Conservation (phyloP, 2,329 filamentous ascomycete species). For the Cadophora gregata region DNA sequence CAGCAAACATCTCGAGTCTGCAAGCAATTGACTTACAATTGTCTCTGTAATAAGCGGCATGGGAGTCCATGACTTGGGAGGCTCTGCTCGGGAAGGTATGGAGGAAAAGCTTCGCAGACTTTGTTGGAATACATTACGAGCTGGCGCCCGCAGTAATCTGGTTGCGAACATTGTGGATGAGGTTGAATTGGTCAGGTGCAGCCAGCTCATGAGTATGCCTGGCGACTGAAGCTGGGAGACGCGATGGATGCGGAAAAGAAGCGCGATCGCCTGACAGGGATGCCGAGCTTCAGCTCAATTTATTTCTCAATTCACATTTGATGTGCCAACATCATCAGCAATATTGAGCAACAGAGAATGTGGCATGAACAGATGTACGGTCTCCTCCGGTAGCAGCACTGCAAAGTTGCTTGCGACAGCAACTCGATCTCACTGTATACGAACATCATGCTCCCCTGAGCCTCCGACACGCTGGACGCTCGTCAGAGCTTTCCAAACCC, state of each 20-base stretch:
- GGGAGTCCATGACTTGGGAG: constrained; percentile 49
- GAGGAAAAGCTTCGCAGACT: constrained; percentile 38
- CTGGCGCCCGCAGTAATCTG: constrained; percentile 37
- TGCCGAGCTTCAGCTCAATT: constrained; percentile 15
- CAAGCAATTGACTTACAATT: constrained; percentile 53
- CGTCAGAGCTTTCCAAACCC: background rate
- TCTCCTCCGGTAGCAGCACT: constrained; percentile 34
- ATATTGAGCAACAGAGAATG: constrained; percentile 25
- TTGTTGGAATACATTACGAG: constrained; percentile 33
- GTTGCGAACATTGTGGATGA: constrained; percentile 39
- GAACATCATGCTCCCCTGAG: background rate
- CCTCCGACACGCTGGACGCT: constrained; percentile 1
- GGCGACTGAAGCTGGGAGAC: constrained; percentile 25
- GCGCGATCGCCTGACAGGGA: constrained; percentile 30
- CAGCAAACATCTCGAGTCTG: constrained; percentile 35
- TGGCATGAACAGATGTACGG: constrained; percentile 41
- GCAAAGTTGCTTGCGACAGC: constrained; percentile 24
- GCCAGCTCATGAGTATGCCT: background rate
- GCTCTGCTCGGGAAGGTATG: constrained; percentile 34
- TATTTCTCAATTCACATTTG: constrained; percentile 10
- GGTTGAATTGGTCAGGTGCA: background rate
- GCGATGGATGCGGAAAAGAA: constrained; percentile 24
- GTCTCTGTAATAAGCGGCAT: constrained; percentile 61
- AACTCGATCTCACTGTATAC: constrained; percentile 3
- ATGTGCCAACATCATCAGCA: background rate